phyloP scores from a whole-genome alignment of 495 filamentous ascomycete species.

The Penicillium crystallinum region DNA sequence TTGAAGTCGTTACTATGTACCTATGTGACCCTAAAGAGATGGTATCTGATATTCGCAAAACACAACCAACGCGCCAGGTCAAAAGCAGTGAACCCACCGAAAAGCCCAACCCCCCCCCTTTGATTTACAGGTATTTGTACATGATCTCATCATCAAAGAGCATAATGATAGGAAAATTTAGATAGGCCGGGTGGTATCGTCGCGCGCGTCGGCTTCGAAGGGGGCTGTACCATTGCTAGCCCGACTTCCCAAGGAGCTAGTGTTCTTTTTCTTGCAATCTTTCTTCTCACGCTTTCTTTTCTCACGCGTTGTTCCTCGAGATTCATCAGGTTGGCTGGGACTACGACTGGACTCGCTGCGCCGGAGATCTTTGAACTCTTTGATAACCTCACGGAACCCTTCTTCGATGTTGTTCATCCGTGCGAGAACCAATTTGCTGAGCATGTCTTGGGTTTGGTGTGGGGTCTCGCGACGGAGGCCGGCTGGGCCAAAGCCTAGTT shows the following conservation, averaged over 20 bases:
- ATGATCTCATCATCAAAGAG: background rate
- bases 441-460: conserved; percentile 56
- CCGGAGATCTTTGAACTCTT: conserved; percentile 68
- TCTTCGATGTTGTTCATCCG: conserved; percentile 90
- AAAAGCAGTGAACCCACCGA: background rate
- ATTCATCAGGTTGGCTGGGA: conserved; percentile 27
- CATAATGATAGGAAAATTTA: background rate
- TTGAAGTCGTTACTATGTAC: background rate
- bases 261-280: conserved; percentile 21
- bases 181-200: conserved; percentile 1
- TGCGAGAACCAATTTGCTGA: conserved; percentile 80
- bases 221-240: conserved; percentile 16
- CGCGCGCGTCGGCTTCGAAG: background rate
- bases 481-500: conserved; percentile 67
- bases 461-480: conserved; percentile 33
- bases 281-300: conserved; percentile 34
- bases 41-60: conserved; percentile 1
- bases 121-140: conserved; percentile 1
- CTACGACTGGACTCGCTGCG: conserved; percentile 31
- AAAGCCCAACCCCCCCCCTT: background rate
- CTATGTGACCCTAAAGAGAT: background rate
- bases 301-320: conserved; percentile 18
- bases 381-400: conserved; percentile 73
- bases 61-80: background rate
- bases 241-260: conserved; percentile 17